These are phyloP conservation scores for Rhododendron williamsianum DNA, from an alignment of 148 eudicot species.

Conservation along the genomic window DNA sequence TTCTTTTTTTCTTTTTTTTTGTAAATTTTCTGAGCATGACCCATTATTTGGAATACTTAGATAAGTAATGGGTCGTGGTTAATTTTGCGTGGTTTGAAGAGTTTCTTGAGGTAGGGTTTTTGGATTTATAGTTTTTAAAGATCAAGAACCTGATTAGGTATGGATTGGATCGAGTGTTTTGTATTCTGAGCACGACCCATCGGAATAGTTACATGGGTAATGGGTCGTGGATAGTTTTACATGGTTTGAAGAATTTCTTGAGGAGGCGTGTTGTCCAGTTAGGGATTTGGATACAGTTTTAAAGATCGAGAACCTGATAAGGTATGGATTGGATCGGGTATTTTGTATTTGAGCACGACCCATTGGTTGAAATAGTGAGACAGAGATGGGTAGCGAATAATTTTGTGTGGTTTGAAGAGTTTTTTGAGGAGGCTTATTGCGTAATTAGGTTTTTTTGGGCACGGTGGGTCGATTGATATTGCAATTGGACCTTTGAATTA, in stretches of 20 bases:
- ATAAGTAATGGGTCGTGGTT: background rate
- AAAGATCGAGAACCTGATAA: background rate
- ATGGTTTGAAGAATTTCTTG: background rate
- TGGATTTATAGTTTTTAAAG: background rate
- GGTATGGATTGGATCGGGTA: background rate
- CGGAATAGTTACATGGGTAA: background rate
- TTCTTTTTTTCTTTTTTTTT: background rate
- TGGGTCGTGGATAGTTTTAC: background rate
- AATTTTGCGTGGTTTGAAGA: background rate
- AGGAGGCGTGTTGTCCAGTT: background rate
- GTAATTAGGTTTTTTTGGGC: background rate
- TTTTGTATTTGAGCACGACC: background rate
- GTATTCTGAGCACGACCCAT: background rate
- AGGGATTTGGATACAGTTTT: background rate
- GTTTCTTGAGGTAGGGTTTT: background rate
- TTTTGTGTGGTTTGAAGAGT: background rate
- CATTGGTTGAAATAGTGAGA: background rate
- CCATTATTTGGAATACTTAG: background rate
- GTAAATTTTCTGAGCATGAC: background rate
- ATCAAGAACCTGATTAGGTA: background rate
- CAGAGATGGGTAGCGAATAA: slow-evolving; percentile 6
- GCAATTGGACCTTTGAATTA: background rate
- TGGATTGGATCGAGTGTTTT: background rate
- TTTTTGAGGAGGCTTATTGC: background rate
- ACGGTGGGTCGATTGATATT: background rate